phyloP scores from a whole-genome alignment of 2,329 filamentous ascomycete species.

The Colletotrichum destructivum region DNA sequence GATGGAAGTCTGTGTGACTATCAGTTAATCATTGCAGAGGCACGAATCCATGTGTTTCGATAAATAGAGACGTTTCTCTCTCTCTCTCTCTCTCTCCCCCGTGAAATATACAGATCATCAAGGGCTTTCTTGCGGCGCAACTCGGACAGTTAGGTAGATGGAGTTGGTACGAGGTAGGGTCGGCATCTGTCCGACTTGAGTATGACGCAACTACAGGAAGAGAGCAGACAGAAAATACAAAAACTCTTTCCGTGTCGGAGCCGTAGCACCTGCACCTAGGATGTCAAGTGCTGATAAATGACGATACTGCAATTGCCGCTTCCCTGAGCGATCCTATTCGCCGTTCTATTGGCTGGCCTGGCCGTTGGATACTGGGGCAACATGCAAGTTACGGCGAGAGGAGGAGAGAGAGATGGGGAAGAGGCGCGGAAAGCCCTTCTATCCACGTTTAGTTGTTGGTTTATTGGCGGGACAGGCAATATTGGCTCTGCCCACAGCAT shows the following conservation, averaged over 20 bases:
- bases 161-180: neutral
- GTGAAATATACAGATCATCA: no score
- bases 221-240: neutral
- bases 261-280: neutral
- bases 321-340: neutral
- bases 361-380: slow-evolving; percentile 29
- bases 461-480: neutral
- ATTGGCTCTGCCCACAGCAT: neutral
- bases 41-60: neutral
- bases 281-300: slow-evolving; percentile 12
- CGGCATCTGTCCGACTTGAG: neutral
- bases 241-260: slow-evolving; percentile 11
- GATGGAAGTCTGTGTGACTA: slow-evolving; percentile 25
- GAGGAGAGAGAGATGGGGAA: slow-evolving; percentile 4
- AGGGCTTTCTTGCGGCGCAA: neutral
- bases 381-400: slow-evolving; percentile 21
- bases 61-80: neutral
- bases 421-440: neutral
- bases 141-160: neutral
- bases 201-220: slow-evolving; percentile 22
- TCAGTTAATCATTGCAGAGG: neutral
- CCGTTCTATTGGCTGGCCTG: slow-evolving; percentile 17
- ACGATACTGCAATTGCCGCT: slow-evolving; percentile 21
- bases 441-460: neutral
- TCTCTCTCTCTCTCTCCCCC: no score